Conservation (phyloP, 139 green algal species). For the Axilococcus clingmanii region DNA sequence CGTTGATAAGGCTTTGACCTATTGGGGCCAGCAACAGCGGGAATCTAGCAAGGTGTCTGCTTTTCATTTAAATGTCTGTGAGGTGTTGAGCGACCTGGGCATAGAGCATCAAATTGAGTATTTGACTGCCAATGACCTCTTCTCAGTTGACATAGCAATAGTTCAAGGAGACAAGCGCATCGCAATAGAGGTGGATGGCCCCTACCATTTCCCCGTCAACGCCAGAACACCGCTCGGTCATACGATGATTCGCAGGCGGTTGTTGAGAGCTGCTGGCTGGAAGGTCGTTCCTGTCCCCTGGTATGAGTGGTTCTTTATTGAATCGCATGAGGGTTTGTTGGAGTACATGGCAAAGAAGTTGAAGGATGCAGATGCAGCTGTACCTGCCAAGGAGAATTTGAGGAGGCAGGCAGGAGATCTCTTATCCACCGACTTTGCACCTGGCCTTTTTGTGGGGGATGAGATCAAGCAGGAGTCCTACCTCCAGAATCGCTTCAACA, state of each 20-base stretch:
- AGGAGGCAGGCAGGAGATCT: background rate
- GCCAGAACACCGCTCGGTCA: constrained; percentile 30
- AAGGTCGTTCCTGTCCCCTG: constrained; percentile 36
- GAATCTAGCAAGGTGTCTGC: constrained; percentile 17
- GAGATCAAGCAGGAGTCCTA: too few species aligned
- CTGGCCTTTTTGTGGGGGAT: background rate
- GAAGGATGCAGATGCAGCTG: constrained; percentile 3
- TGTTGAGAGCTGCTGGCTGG: constrained; percentile 34
- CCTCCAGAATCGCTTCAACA: too few species aligned
- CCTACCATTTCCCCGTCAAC: constrained; percentile 45
- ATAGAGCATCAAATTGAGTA: constrained; percentile 35
- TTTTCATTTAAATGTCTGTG: constrained; percentile 38
- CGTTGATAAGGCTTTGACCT: constrained; percentile 18
- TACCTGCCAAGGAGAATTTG: constrained; percentile 1
- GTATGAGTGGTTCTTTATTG: constrained; percentile 17
- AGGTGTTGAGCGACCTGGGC: constrained; percentile 20
- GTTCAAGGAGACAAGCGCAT: constrained; percentile 11
- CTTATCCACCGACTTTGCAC: constrained; percentile 8
- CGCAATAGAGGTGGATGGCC: constrained; percentile 42
- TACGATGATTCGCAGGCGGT: constrained; percentile 33
- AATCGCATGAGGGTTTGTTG: constrained; percentile 5
- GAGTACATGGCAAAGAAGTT: constrained; percentile 5
- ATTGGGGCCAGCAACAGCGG: constrained; percentile 15
- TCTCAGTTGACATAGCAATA: constrained; percentile 41
- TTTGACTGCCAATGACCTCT: constrained; percentile 20